Evolutionary conservation across 2,329 filamentous ascomycete genomes (phyloP).

Genomic region (Lojkania enalia): DNA sequence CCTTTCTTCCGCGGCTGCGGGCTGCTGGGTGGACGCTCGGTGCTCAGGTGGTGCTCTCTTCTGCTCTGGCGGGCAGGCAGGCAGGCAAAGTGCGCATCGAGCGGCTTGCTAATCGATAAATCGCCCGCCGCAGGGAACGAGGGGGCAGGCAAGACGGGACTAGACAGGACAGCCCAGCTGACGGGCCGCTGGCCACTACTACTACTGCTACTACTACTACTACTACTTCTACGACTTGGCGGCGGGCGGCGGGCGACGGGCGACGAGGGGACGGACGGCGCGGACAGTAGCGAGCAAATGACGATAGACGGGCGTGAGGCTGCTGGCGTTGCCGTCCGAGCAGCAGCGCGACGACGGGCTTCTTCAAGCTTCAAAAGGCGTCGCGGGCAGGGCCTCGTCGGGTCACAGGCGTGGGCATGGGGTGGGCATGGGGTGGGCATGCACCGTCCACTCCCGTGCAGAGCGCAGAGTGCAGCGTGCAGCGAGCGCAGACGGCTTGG

Average conservation of each 20-base stretch:
- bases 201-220: too few species aligned
- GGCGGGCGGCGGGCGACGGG: not conserved
- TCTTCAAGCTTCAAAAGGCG: conserved; percentile 1
- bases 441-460: conserved; percentile 1
- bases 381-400: not conserved
- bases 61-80: conserved; percentile 1
- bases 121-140: conserved; percentile 6
- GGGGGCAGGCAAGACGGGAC: not conserved
- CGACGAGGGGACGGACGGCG: not conserved
- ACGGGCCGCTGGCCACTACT: conserved; percentile 1
- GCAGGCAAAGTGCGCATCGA: conserved; percentile 1
- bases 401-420: conserved; percentile 4
- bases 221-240: too few species aligned
- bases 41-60: not conserved
- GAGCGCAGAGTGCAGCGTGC: conserved; percentile 8
- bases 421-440: conserved; percentile 13
- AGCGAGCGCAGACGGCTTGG: not conserved
- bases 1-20: conserved; percentile 8
- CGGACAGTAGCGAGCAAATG: conserved; percentile 11
- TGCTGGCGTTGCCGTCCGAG: not conserved
- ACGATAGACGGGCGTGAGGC: not conserved
- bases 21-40: not conserved
- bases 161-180: conserved; percentile 3
- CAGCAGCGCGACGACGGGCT: not conserved
- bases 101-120: conserved; percentile 9